A percentile compares a stretch with the other conserved stretches of the same genome.
Evolutionary conservation across 2,329 filamentous ascomycete genomes (phyloP).

Genomic region (Trichophyton verrucosum): DNA sequence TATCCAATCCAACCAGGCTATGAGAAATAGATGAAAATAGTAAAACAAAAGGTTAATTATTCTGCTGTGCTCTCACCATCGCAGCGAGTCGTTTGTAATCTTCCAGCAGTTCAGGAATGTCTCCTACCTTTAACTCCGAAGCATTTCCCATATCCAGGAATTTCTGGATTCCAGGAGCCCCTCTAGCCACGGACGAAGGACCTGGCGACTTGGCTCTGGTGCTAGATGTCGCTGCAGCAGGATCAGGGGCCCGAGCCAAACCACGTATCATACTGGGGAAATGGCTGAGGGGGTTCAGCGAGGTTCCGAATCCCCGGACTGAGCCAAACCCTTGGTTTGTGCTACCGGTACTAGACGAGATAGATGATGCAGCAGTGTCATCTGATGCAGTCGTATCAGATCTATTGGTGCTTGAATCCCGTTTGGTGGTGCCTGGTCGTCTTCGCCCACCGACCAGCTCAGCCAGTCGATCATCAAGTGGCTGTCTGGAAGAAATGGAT

Average conservation of each 20-base stretch:
- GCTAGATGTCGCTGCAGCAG: constrained; percentile 25
- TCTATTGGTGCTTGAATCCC: constrained; percentile 45
- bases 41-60: not conserved
- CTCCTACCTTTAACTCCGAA: constrained; percentile 57
- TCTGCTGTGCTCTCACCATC: constrained; percentile 42
- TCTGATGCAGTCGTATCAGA: constrained; percentile 29
- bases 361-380: constrained; percentile 13
- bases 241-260: constrained; percentile 47
- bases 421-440: constrained; percentile 51
- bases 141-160: constrained; percentile 63
- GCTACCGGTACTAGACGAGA: constrained; percentile 15
- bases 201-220: not conserved
- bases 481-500: constrained; percentile 27
- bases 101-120: constrained; percentile 57
- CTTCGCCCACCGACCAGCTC: constrained; percentile 59
- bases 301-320: constrained; percentile 66
- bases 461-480: constrained; percentile 53
- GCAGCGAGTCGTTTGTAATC: constrained; percentile 63
- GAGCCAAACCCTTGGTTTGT: constrained; percentile 60
- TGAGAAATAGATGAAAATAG: not conserved
- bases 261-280: constrained; percentile 66
- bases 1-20: not conserved
- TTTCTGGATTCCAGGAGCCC: constrained; percentile 53
- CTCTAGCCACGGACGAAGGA: constrained; percentile 11
- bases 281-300: constrained; percentile 69